phyloP scores from a whole-genome alignment of 108 stramenopile species.

The Skeletonema costatum region DNA sequence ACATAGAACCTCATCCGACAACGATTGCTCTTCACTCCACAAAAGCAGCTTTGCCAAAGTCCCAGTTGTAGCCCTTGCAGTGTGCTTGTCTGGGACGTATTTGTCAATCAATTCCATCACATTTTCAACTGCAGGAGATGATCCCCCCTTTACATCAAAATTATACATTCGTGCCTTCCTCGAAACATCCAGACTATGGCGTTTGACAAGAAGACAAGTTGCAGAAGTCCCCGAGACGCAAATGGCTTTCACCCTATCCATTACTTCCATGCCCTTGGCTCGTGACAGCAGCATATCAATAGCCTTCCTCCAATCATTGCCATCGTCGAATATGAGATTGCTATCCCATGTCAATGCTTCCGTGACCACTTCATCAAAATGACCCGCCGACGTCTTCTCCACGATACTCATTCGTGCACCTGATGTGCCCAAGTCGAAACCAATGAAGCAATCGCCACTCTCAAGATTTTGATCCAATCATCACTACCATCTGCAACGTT shows the following conservation, averaged over 20 bases:
- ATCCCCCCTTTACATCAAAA: slow-evolving; percentile 53
- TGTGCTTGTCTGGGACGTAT: slow-evolving; percentile 80
- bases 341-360: slow-evolving; percentile 65
- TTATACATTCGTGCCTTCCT: slow-evolving; percentile 76
- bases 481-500: background rate
- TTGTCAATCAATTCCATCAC: slow-evolving; percentile 67
- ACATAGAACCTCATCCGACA: slow-evolving; percentile 61
- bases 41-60: slow-evolving; percentile 89
- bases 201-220: slow-evolving; percentile 65
- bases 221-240: slow-evolving; percentile 87
- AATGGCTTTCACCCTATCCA: slow-evolving; percentile 59
- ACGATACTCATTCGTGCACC: slow-evolving; percentile 80
- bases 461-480: background rate
- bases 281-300: slow-evolving; percentile 55
- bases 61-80: slow-evolving; percentile 77
- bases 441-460: slow-evolving; percentile 42
- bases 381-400: slow-evolving; percentile 32
- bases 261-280: slow-evolving; percentile 28
- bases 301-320: slow-evolving; percentile 66
- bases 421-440: slow-evolving; percentile 69
- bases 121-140: slow-evolving; percentile 20
- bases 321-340: slow-evolving; percentile 62
- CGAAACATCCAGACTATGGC: slow-evolving; percentile 44
- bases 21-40: slow-evolving; percentile 79
- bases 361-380: slow-evolving; percentile 62